phyloP scores from a whole-genome alignment of 1,139 yeast species.

The Geotrichum candidum region DNA sequence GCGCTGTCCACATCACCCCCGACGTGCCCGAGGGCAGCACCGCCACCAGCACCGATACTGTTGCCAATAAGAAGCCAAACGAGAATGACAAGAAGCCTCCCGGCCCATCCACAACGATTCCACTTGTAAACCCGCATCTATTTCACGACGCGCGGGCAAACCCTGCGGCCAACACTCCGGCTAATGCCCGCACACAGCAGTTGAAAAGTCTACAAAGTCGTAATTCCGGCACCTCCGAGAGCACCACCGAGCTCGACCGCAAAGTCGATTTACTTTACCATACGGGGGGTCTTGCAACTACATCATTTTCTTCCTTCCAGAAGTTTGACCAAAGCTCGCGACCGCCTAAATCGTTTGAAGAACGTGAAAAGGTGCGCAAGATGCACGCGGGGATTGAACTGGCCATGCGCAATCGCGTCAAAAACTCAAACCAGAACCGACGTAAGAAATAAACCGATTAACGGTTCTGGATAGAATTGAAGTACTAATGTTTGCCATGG shows the following conservation, averaged over 20 bases:
- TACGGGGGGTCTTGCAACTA: neutral
- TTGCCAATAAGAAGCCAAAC: neutral
- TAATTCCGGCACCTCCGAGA: neutral
- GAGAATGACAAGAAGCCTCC: neutral
- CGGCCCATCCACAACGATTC: neutral
- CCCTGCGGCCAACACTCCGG: neutral
- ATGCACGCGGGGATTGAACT: conserved; percentile 12
- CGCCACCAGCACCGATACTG: neutral
- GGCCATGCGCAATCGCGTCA: conserved; percentile 10
- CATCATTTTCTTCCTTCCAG: neutral
- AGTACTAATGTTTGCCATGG: neutral
- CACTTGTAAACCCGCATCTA: neutral
- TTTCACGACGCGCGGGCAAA: neutral
- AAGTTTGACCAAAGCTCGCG: neutral
- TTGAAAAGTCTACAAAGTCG: neutral
- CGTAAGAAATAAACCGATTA: neutral
- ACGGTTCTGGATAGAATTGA: neutral
- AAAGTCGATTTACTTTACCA: neutral
- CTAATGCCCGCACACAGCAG: neutral
- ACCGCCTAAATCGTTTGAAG: neutral
- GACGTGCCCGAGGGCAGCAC: neutral
- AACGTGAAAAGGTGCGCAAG: neutral
- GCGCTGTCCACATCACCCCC: neutral
- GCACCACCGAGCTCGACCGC: neutral
- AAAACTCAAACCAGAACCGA: neutral